Evolutionary conservation across 208 protist species (phyloP).

Genomic region (Vickermania spadyakhi): DNA sequence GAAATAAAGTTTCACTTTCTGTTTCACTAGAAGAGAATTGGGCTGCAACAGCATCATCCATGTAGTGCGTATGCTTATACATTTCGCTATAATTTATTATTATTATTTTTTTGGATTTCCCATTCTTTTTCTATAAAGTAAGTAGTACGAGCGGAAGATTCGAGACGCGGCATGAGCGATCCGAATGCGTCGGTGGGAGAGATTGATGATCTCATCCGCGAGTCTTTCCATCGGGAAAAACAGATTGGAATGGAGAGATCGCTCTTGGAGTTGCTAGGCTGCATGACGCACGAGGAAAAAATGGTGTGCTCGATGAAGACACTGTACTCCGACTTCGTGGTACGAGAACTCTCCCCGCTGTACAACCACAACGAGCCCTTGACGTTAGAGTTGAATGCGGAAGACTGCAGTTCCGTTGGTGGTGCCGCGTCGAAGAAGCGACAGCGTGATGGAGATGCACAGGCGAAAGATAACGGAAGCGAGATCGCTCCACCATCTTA

Average conservation of each 20-base stretch:
- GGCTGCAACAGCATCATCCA: no score
- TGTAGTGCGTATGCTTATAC: constrained; percentile 3
- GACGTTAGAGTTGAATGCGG: constrained; percentile 22
- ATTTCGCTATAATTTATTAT: background rate
- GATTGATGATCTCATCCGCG: no score
- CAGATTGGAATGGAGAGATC: constrained; percentile 47
- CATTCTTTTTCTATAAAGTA: constrained; percentile 2
- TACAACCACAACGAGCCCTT: constrained; percentile 59
- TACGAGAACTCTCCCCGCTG: constrained; percentile 60
- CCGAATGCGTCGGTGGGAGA: background rate
- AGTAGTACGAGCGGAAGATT: constrained; percentile 1
- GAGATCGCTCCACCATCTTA: background rate
- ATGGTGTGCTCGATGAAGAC: constrained; percentile 64
- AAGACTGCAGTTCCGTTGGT: background rate
- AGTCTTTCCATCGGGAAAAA: constrained; percentile 26
- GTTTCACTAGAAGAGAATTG: no score
- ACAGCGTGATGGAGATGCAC: background rate
- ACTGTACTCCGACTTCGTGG: constrained; percentile 83
- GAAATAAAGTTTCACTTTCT: no score
- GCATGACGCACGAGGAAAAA: background rate
- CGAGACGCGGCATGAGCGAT: background rate
- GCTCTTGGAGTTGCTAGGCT: constrained; percentile 22
- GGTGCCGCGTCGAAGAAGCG: constrained; percentile 5
- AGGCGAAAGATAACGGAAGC: background rate
- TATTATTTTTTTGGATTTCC: background rate